Conservation (phyloP, 2,329 filamentous ascomycete genomes). For the Pseudopyrenochaeta lycopersici region DNA sequence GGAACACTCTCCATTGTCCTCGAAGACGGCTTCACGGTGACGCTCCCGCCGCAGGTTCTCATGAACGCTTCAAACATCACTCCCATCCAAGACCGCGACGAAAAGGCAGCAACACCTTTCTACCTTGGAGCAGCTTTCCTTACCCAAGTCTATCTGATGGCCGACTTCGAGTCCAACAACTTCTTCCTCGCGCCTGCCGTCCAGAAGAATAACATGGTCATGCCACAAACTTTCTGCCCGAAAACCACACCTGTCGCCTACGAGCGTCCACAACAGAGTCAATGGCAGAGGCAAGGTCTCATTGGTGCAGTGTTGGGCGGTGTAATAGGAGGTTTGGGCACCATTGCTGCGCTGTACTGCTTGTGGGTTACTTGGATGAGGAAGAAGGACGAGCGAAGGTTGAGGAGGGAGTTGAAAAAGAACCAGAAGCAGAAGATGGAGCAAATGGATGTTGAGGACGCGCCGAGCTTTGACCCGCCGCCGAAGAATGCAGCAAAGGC, state of each 20-base stretch:
- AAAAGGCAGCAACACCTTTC: conserved; percentile 40
- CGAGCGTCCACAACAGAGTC: conserved; percentile 31
- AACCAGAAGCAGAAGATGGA: conserved; percentile 38
- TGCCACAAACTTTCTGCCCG: conserved; percentile 53
- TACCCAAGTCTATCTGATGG: conserved; percentile 55
- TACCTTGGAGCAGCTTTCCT: conserved; percentile 54
- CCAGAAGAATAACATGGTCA: conserved; percentile 51
- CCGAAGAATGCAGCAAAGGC: conserved; percentile 35
- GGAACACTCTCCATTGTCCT: conserved; percentile 53
- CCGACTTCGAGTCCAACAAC: conserved; percentile 50
- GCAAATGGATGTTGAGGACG: conserved; percentile 46
- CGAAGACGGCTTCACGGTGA: conserved; percentile 51
- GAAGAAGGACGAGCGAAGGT: conserved; percentile 35
- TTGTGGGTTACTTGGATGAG: conserved; percentile 40
- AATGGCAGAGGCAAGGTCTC: conserved; percentile 46
- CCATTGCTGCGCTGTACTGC: conserved; percentile 38
- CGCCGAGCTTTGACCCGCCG: conserved; percentile 42
- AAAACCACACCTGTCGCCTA: conserved; percentile 47
- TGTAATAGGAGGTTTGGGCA: conserved; percentile 45
- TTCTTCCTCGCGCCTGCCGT: conserved; percentile 55
- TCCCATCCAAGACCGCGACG: conserved; percentile 42
- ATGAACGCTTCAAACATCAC: conserved; percentile 51
- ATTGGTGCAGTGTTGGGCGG: conserved; percentile 52
- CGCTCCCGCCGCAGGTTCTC: conserved; percentile 49
- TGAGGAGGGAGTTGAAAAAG: conserved; percentile 38